A percentile compares a stretch with the other conserved stretches of the same genome.
phyloP scores from a whole-genome alignment of 495 filamentous ascomycete genomes.

The Pseudoneurospora amorphoporcata region DNA sequence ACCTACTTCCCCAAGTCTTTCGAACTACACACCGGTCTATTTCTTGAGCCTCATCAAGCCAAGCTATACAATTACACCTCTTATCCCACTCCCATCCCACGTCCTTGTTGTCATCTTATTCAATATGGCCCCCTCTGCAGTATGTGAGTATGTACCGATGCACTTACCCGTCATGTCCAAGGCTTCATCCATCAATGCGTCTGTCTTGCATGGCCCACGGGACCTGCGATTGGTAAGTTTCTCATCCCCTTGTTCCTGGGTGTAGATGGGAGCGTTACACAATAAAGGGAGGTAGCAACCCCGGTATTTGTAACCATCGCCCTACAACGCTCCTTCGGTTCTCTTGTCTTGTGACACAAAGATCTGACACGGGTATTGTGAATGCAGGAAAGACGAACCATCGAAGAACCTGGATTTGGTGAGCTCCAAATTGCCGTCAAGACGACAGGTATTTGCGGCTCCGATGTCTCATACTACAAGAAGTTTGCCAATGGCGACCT shows the following conservation, averaged over 20 bases:
- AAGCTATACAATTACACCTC: slow-evolving; percentile 17
- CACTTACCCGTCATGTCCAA: slow-evolving; percentile 33
- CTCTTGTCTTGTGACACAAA: background rate
- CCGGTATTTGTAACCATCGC: background rate
- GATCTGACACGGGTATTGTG: slow-evolving; percentile 5
- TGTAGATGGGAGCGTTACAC: slow-evolving; percentile 20
- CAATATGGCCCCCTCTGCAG: slow-evolving; percentile 38
- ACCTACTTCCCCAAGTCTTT: background rate
- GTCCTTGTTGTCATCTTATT: slow-evolving; percentile 17
- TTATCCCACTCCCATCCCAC: slow-evolving; percentile 26
- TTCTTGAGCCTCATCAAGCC: slow-evolving; percentile 1
- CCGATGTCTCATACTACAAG: slow-evolving; percentile 76
- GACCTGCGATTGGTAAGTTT: slow-evolving; percentile 40
- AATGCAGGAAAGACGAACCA: slow-evolving; percentile 34
- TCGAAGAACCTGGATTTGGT: slow-evolving; percentile 35
- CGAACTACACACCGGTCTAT: background rate
- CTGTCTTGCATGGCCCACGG: slow-evolving; percentile 40
- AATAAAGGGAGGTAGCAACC: slow-evolving; percentile 3
- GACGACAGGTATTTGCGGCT: slow-evolving; percentile 73
- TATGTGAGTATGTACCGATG: slow-evolving; percentile 31
- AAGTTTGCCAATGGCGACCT: slow-evolving; percentile 80
- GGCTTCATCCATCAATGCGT: slow-evolving; percentile 35
- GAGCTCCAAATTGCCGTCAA: slow-evolving; percentile 67
- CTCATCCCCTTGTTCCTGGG: slow-evolving; percentile 2
- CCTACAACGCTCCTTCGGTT: background rate